phyloP scores from a whole-genome alignment of 805 yeast species.

The Nakazawaea wyomingensis region DNA sequence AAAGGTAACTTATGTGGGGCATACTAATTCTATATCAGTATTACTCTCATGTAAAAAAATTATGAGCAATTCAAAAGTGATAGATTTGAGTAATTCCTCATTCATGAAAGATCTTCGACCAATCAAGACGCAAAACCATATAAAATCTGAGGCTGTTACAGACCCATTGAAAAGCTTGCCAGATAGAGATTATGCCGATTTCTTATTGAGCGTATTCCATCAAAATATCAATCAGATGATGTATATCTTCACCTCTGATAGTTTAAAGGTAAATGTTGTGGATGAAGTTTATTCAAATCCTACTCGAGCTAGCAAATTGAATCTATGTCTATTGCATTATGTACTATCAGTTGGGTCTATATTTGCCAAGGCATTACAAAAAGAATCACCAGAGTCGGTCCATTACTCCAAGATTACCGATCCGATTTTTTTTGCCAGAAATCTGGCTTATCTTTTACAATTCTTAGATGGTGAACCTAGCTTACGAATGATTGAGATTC shows the following conservation, averaged over 20 bases:
- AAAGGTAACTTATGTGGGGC: not conserved
- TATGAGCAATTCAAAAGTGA: not conserved
- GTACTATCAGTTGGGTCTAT: constrained; percentile 37
- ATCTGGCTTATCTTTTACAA: constrained; percentile 28
- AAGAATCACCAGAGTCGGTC: constrained; percentile 21
- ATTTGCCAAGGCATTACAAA: constrained; percentile 27
- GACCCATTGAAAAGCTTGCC: constrained; percentile 25
- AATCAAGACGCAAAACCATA: constrained; percentile 1
- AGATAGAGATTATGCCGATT: constrained; percentile 23
- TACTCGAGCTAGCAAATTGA: constrained; percentile 19
- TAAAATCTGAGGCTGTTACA: constrained; percentile 7
- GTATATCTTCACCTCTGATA: constrained; percentile 33
- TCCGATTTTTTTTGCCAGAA: constrained; percentile 30
- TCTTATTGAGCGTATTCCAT: constrained; percentile 27
- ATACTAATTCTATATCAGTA: not conserved
- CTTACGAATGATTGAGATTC: constrained; percentile 32
- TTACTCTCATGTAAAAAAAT: not conserved
- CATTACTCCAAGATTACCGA: constrained; percentile 19
- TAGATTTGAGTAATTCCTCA: not conserved
- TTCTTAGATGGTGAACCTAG: constrained; percentile 32
- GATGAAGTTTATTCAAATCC: constrained; percentile 29
- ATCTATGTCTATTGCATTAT: constrained; percentile 31
- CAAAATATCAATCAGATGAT: constrained; percentile 34
- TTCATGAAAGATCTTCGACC: not conserved
- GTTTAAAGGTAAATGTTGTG: constrained; percentile 24